Conservation (phyloP, 169 alveolate genomes). For the Amoebophrya sp. region DNA sequence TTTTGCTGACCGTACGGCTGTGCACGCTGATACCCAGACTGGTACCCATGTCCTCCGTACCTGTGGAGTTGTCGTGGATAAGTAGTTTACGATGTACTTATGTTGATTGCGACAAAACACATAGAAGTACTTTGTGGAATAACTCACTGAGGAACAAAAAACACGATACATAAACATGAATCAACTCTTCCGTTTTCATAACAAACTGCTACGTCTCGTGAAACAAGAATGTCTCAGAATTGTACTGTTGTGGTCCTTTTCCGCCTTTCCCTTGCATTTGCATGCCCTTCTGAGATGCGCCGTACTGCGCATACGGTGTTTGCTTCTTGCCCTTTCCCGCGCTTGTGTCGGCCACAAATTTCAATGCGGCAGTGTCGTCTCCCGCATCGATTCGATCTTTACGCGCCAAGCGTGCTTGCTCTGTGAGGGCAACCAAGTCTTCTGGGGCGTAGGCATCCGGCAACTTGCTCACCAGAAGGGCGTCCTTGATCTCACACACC, state of each 20-base stretch:
- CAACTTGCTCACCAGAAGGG: neutral
- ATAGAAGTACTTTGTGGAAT: too few relatives aligned
- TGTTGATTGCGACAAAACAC: too few relatives aligned
- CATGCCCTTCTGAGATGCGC: too few relatives aligned
- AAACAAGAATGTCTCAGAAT: too few relatives aligned
- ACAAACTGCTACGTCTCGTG: too few relatives aligned
- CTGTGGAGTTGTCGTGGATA: neutral
- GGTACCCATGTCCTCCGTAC: neutral
- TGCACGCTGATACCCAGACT: neutral
- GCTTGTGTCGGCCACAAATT: too few relatives aligned
- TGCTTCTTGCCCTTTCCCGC: too few relatives aligned
- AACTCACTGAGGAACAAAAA: too few relatives aligned
- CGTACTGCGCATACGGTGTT: too few relatives aligned
- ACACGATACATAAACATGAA: too few relatives aligned
- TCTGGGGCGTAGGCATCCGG: neutral
- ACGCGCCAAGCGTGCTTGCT: neutral
- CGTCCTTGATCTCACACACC: neutral
- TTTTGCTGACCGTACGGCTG: neutral
- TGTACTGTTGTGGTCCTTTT: too few relatives aligned
- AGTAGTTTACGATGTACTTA: neutral
- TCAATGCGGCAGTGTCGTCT: neutral
- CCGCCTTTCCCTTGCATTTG: neutral
- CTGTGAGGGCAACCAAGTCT: neutral
- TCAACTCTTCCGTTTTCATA: too few relatives aligned
- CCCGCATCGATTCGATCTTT: neutral